Evolutionary conservation across 495 filamentous ascomycete species (phyloP), one percentile per base, ranked within the genome.

Genomic region (Aspergillus avenaceus): DNA sequence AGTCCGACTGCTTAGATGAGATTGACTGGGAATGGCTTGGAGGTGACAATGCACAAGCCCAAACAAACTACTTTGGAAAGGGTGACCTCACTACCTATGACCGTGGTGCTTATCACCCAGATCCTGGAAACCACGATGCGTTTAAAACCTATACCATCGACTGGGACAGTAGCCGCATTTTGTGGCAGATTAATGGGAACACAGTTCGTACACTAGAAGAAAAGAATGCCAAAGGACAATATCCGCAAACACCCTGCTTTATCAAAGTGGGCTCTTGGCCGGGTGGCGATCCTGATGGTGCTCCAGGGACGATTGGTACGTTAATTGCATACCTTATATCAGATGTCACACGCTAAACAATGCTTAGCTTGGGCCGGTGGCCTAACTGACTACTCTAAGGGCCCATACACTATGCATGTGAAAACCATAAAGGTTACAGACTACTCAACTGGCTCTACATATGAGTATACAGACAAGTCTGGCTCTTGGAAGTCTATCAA

Each of bases 1-100:
- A 90, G 58, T 91, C 87, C 22, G 90, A 95, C 56, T 83, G 87
- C 56, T 74, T 95, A 16, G 91, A 96, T 61, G 91, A 96, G 63
- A 85, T 96, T 46, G 91, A 95, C 66, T 92, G 86, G 85, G 90
- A 92, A 63, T 91, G 87, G 72, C 77, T 88, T 18, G 87, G 88
- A 40, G 81, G 76, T 23, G 81, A 88, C 57, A 63, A 67, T 32
- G 73, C 70, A 34, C 62, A 76, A 23, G 87, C 81, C 12, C 81
- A 87, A 58, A 91, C 76, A 70, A 95, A 95, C 70, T 95, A 90
- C 61, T 96, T 90, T 57, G 89, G 90, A 57, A 92, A 93, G 64
- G 89, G 88, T 29, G 65, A 81, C 52, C 90, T 88, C 38, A 75
- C 69, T 5, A 73, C 74, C 23, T 86, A 79, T 63, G 81, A 83